Base-by-base conservation (phyloP, 2,329 filamentous ascomycete species). In the Plectosphaerella plurivora region DNA sequence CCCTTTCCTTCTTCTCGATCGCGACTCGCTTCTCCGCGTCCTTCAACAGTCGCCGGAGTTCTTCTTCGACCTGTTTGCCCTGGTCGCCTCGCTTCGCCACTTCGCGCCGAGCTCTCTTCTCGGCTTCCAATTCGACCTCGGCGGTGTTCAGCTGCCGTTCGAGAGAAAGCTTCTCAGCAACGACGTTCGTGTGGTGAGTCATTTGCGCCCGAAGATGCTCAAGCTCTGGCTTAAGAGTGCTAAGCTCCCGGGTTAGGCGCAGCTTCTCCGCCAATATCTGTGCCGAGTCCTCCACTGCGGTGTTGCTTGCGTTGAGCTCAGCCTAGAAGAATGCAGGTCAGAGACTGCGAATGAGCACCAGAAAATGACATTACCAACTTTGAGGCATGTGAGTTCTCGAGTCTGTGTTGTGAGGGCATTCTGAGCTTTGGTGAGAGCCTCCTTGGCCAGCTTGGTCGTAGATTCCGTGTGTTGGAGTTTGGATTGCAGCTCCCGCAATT, bases 81-180 rank as follows among this genome's bases (percentile, higher is more conserved):
- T 60, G 28, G 6, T 41, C 18, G 14, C 41, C 20, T 25, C 37
- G 35, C 36, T 25, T 39, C 25, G 47, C 47, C 10, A 35, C 18
- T 45, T 57, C 55, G 36, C 54, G 53, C 36, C 56, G 53, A 16
- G 50, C 66, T 51, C 66, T 63, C 54, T 70, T 93, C 65, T 94
- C 89, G 59, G 88, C 89, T 58, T 92, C 89, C 2, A 96, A 77
- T 60, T 96, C 88, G 44, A 90, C 84, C 66, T 96, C 88, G 3
- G 92, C 69, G 2, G 86, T 84, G 62, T 80, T 86, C 25, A 96
- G 68, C 68, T 94, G 89, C 46, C 88, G 85, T 64, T 94, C 86
- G 14, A 97, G 71, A 2, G 87, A 79, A 45, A 93, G 76, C 67
- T 95, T 96, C 64, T 96, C 91, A 2, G 87, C 77, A 15, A 95